Conservation (phyloP, 768 basidiomycete species). For the Leccinum longicurvipes region DNA sequence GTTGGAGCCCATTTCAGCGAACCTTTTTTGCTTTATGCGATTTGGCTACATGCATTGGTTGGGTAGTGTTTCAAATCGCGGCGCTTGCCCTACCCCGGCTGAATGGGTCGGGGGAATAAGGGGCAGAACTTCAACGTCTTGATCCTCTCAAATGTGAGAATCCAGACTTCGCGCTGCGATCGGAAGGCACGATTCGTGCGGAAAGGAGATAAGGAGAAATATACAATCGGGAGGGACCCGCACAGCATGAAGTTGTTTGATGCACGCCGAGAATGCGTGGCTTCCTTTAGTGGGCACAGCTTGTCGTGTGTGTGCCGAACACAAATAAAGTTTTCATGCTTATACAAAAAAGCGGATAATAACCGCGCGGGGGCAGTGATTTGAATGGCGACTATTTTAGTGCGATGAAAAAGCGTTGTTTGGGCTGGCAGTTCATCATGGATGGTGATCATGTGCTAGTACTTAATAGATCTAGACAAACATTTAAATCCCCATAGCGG, state of each 20-base stretch:
- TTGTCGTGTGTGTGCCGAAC: not conserved
- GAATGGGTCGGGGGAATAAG: not conserved
- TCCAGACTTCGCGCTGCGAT: slow-evolving; percentile 1
- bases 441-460: not conserved
- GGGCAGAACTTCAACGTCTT: not conserved
- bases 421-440: not conserved
- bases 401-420: slow-evolving; percentile 12
- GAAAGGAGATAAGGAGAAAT: slow-evolving; percentile 22
- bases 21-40: slow-evolving; percentile 2
- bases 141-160: slow-evolving; percentile 15
- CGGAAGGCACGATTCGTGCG: slow-evolving; percentile 11
- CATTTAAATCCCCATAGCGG: slow-evolving; percentile 24
- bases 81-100: not conserved
- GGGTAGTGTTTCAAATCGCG: not conserved
- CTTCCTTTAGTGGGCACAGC: slow-evolving; percentile 17
- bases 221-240: slow-evolving; percentile 12
- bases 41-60: not conserved
- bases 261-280: slow-evolving; percentile 27
- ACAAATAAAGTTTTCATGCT: slow-evolving; percentile 19
- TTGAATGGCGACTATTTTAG: slow-evolving; percentile 6
- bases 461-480: not conserved
- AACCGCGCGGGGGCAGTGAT: slow-evolving; percentile 26
- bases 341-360: slow-evolving; percentile 15
- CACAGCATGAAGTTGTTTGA: slow-evolving; percentile 25
- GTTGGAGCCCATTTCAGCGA: slow-evolving; percentile 5